phyloP scores from a whole-genome alignment of 345 rosid genomes.

The Aurinia saxatilis region DNA sequence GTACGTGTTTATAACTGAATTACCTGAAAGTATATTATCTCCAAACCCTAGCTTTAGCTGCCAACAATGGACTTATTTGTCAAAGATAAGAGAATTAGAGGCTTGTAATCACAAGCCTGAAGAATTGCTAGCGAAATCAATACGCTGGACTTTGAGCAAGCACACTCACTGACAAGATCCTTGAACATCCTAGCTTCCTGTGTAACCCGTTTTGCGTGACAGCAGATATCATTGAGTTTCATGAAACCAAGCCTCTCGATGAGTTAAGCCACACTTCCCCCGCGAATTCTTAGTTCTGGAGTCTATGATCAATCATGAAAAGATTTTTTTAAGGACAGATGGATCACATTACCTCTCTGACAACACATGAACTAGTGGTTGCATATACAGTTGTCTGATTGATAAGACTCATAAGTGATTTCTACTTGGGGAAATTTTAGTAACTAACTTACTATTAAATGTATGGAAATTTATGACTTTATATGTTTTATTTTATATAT shows the following conservation, averaged over 20 bases:
- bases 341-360: too few species aligned
- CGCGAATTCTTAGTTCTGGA: too few species aligned
- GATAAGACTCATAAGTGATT: too few species aligned
- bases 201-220: conserved; percentile 24
- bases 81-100: conserved; percentile 36
- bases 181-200: conserved; percentile 37
- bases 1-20: conserved; percentile 41
- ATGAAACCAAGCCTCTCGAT: conserved; percentile 42
- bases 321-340: too few species aligned
- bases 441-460: too few species aligned
- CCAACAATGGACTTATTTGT: conserved; percentile 39
- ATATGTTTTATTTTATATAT: too few species aligned
- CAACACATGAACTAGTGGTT: too few species aligned
- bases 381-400: too few species aligned
- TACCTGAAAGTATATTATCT: conserved; percentile 22
- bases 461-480: too few species aligned
- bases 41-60: conserved; percentile 43
- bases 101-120: conserved; percentile 40
- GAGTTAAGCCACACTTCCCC: too few species aligned
- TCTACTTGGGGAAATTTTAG: too few species aligned
- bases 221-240: conserved; percentile 47
- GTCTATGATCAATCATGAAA: too few species aligned
- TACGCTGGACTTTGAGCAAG: conserved; percentile 26
- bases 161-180: conserved; percentile 26
- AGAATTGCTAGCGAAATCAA: conserved; percentile 44